Evolutionary conservation across 371 early-diverging fungal species (phyloP).

Genomic region (Apophysomyces ossiformis): DNA sequence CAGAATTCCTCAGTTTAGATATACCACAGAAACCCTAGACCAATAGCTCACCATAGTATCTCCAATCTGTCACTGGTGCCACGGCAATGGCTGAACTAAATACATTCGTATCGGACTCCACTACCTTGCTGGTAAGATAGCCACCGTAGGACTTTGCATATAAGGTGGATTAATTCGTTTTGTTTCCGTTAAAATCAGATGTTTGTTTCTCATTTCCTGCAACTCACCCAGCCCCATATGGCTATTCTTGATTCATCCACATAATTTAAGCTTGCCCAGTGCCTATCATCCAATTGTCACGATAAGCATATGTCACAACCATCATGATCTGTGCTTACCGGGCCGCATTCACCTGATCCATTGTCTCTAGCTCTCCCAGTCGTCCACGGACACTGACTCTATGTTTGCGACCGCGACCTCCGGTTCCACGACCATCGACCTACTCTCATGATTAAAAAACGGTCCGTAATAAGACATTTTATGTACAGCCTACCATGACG

Average conservation of each 20-base stretch:
- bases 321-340: constrained; percentile 35
- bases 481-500: constrained; percentile 49
- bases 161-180: constrained; percentile 5
- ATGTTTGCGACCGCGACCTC: constrained; percentile 84
- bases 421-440: constrained; percentile 93
- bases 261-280: constrained; percentile 70
- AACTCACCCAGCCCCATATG: constrained; percentile 92
- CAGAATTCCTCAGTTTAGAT: neutral
- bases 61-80: constrained; percentile 97
- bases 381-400: constrained; percentile 76
- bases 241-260: constrained; percentile 83
- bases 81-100: constrained; percentile 91
- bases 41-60: constrained; percentile 60
- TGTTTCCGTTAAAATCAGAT: neutral
- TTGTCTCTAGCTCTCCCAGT: constrained; percentile 83
- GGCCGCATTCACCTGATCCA: constrained; percentile 88
- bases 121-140: constrained; percentile 82
- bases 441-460: constrained; percentile 14
- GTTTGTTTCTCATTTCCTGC: neutral
- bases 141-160: constrained; percentile 87
- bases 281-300: constrained; percentile 15
- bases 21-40: neutral
- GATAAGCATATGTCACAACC: neutral
- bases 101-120: constrained; percentile 84
- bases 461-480: neutral